Evolutionary conservation across 202 grass and related monocot genomes (phyloP).

Genomic region (Musa balbisiana): DNA sequence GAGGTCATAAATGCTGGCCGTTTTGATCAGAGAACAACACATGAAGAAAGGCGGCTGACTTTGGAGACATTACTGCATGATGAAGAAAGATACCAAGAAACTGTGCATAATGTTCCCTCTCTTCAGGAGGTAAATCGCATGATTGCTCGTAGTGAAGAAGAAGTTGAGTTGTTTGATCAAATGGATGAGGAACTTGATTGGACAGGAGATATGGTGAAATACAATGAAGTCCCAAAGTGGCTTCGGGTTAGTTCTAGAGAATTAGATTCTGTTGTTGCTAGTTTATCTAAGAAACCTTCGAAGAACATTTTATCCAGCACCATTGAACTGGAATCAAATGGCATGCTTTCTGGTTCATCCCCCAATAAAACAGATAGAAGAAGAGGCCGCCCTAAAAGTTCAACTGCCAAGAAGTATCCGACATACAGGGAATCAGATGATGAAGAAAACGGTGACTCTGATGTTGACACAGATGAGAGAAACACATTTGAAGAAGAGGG

Average conservation of each 20-base stretch:
- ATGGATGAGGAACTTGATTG: constrained; percentile 98
- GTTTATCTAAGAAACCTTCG: constrained; percentile 68
- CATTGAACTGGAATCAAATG: constrained; percentile 37
- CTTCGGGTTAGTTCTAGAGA: constrained; percentile 62
- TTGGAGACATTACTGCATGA: constrained; percentile 93
- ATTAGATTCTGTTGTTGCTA: constrained; percentile 45
- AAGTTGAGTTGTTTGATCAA: constrained; percentile 94
- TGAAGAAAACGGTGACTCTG: constrained; percentile 59
- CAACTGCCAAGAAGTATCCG: constrained; percentile 38
- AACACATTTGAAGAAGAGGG: constrained; percentile 46
- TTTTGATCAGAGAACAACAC: constrained; percentile 98
- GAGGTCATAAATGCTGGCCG: constrained; percentile 99
- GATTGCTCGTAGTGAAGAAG: constrained; percentile 85
- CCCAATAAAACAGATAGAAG: constrained; percentile 45
- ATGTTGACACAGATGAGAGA: constrained; percentile 29
- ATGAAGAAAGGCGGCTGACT: constrained; percentile 96
- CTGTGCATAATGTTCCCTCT: constrained; percentile 92
- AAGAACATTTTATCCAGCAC: constrained; percentile 45
- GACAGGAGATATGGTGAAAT: constrained; percentile 80
- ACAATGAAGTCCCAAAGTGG: constrained; percentile 87
- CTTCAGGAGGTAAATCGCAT: constrained; percentile 94
- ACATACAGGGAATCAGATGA: constrained; percentile 81
- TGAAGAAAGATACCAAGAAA: constrained; percentile 93
- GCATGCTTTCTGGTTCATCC: constrained; percentile 8
- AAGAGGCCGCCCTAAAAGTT: constrained; percentile 46